Evolutionary conservation across 169 alveolate genomes (phyloP).

Genomic region (Eimeria zaria): DNA sequence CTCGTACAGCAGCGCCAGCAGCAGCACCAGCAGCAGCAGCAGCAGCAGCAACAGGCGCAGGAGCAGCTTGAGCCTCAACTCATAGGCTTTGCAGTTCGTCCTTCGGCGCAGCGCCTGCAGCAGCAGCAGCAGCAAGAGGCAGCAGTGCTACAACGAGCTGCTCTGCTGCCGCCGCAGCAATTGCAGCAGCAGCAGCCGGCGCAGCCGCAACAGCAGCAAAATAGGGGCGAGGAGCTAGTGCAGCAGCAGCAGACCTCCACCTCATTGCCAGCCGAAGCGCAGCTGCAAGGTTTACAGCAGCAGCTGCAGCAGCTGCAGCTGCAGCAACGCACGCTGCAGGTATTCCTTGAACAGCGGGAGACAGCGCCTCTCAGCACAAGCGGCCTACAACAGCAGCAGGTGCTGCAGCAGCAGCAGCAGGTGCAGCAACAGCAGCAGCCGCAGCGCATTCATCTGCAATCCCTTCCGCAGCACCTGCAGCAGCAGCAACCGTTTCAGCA

Average conservation of each 20-base stretch:
- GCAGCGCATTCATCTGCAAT: no score
- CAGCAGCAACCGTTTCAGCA: background rate
- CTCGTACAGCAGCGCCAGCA: background rate
- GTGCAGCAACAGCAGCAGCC: background rate
- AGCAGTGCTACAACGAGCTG: background rate
- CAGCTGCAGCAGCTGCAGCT: conserved; percentile 62
- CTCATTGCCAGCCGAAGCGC: background rate
- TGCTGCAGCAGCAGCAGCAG: conserved; percentile 1
- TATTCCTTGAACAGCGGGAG: background rate
- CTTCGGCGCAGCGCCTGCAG: conserved; percentile 17
- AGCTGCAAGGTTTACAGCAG: conserved; percentile 61
- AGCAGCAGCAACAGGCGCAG: conserved; percentile 37
- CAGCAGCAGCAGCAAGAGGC: conserved; percentile 25
- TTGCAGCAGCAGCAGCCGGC: background rate
- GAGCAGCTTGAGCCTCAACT: conserved; percentile 4
- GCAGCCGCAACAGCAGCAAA: conserved; percentile 35
- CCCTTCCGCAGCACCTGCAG: background rate
- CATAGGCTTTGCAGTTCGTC: background rate
- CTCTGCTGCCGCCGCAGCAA: background rate
- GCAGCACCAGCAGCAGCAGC: conserved; percentile 3
- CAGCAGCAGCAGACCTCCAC: conserved; percentile 27
- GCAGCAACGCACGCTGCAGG: conserved; percentile 60
- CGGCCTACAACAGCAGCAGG: conserved; percentile 3
- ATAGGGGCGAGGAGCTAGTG: background rate
- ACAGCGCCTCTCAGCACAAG: background rate